Evolutionary conservation across 495 filamentous ascomycete species (phyloP), one percentile per base, ranked within the genome.

Genomic region (Melanomma pulvis-pyrius): DNA sequence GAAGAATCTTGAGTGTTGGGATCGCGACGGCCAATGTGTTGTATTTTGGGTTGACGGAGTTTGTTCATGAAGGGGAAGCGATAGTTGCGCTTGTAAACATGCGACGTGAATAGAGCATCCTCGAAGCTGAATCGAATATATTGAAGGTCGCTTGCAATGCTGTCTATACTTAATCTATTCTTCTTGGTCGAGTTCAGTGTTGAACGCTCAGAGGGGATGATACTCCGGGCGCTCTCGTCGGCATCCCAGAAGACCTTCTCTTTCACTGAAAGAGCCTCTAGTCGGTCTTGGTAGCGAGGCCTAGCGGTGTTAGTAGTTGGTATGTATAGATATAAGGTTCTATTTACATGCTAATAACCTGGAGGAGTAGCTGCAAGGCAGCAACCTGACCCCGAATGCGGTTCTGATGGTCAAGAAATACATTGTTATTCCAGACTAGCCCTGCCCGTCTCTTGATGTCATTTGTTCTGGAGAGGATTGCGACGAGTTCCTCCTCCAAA

Each of bases 321-420:
- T 4, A 34, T 28, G 19, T 5, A 17, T 0, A 9, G 11, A 1
- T 2, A n/a, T 1, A n/a, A 1, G 9, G 26, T 4, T 19, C 17
- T 9, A 68, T 49, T 55, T 46, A 68, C 65, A 68, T n/a, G 21
- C 9, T 26, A 21, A 62, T 24, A 4, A 68, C 58, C 28, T 68
- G 22, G 2, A 68, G 30, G 15, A 62, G 41, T 9, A 68, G 32
- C 24, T 34, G 9, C 28, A 74, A 11, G 65, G 77, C 29, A 69
- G 72, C 1, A 66, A 68, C 13, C 73, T 77, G 25, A 71, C 79
- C 11, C 60, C 78, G 0, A 67, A 78, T 46, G 69, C 80, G 9
- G 79, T 85, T 34, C 66, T 80, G 24, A 76, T 76, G 59, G 73
- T 81, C 0, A 76, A 79, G 68, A 66, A 71, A 44, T 61, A 73